These are phyloP conservation scores for Hansenula anomala DNA, from an alignment of 1,139 yeast genomes.

Conservation along the genomic window DNA sequence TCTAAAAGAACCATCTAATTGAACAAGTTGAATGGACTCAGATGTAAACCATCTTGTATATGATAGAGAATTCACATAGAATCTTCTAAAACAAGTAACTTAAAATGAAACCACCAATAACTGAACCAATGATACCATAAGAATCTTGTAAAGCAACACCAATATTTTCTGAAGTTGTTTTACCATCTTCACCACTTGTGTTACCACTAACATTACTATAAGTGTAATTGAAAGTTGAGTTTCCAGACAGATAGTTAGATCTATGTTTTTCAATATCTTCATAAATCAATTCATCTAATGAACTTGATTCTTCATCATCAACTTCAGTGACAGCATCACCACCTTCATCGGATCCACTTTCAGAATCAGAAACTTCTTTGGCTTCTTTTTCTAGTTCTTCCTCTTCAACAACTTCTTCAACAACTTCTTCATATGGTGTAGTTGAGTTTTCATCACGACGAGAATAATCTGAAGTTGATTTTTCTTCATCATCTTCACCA, in stretches of 20 bases:
- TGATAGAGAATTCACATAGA: too few species aligned
- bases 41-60: too few species aligned
- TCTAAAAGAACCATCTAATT: not conserved
- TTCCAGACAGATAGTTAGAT: not conserved
- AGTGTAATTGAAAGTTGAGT: not conserved
- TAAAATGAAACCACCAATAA: not conserved
- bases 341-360: not conserved
- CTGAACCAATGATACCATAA: not conserved
- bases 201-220: conserved; percentile 23
- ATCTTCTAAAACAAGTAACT: not conserved
- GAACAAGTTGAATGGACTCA: too few species aligned
- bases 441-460: conserved; percentile 6
- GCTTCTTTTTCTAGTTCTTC: not conserved
- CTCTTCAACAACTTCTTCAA: conserved; percentile 2
- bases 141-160: not conserved
- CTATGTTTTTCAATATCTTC: conserved; percentile 7
- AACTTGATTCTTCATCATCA: not conserved
- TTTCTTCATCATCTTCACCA: conserved; percentile 15
- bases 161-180: not conserved
- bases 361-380: not conserved
- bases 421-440: conserved; percentile 4
- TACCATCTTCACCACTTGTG: conserved; percentile 30
- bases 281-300: conserved; percentile 4
- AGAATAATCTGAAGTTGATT: conserved; percentile 1
- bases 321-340: not conserved